Base-by-base conservation (phyloP, 331 rosid genomes). In the Rosa hybrid region DNA sequence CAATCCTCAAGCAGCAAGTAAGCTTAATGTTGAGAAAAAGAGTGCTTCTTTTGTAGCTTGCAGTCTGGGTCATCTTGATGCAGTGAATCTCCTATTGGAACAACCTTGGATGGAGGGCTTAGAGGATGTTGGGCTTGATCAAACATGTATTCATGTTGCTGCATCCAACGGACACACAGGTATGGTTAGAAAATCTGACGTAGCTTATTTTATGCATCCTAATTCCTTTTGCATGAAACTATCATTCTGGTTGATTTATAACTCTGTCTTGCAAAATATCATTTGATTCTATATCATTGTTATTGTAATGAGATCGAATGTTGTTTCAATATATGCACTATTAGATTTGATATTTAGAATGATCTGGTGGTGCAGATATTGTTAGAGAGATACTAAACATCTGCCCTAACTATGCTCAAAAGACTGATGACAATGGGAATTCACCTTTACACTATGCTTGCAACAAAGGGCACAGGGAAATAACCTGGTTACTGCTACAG, bases 121-220 rank as follows among this genome's bases (percentile, higher is more conserved):
- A 59, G 85, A 56, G 42, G 82, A 77, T 64, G 78, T 50, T 59
- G 84, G 83, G 13, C 76, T 86, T 72, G 92, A 90, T 69, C 83
- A 72, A 21, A 67, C 84, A 41, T 89, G 89, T 70, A 62, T 89
- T 14, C 88, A 78, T 71, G 71, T 78, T 64, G 93, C 96, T 23
- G 88, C 88, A 68, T 84, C 90, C 30, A 84, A 82, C 72, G 96
- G 96, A n/a, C 86, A 89, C 80, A 68, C 88, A 54, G 91, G 95
- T 89, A 64, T 10, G 56, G 4, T 60, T 5, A 46, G 48, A n/a
- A 60, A 7, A 68, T 5, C 62, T 38, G 16, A 49, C 8, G 9
- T 18, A 54, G 23, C 23, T 54, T 17, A 18, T 54, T 54, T 20
- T 54, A 7, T 54, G 62, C 62, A 54, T 54, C 62, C 1, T 18